These are phyloP conservation scores for Mycosphaerella sp. DNA, from an alignment of 2,329 filamentous ascomycete species.

Conservation along the genomic window DNA sequence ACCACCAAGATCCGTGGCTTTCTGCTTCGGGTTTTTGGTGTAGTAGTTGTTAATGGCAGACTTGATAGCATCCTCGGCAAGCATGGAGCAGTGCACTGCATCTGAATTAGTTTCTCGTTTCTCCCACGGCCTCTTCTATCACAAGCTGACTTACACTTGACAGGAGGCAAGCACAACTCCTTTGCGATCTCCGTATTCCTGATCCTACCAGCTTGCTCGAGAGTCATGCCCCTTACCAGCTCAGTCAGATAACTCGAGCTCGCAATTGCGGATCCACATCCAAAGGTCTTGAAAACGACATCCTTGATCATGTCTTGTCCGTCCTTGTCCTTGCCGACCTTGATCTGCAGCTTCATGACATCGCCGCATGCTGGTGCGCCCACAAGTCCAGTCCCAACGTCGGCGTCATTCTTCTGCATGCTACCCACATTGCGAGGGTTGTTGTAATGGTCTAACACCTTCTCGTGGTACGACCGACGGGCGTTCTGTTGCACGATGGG, in stretches of 20 bases:
- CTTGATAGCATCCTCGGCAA: constrained; percentile 89
- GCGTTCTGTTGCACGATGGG: constrained; percentile 36
- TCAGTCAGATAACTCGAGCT: constrained; percentile 92
- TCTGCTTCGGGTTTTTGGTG: constrained; percentile 76
- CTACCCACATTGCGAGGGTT: constrained; percentile 72
- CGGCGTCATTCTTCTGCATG: constrained; percentile 69
- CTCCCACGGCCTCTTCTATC: neutral
- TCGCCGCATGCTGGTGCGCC: constrained; percentile 86
- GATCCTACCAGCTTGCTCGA: constrained; percentile 88
- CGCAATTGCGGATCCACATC: constrained; percentile 90
- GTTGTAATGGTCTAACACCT: constrained; percentile 76
- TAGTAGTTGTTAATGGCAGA: constrained; percentile 87
- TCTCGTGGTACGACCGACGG: constrained; percentile 57
- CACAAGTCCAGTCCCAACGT: constrained; percentile 88
- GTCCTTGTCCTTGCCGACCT: constrained; percentile 80
- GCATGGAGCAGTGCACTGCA: constrained; percentile 85
- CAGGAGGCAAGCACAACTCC: constrained; percentile 82
- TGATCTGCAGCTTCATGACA: constrained; percentile 91
- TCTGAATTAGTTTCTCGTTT: neutral
- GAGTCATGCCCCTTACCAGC: constrained; percentile 88
- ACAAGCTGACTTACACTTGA: constrained; percentile 63
- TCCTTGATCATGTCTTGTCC: constrained; percentile 85
- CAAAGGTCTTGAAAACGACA: constrained; percentile 98
- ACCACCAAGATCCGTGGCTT: constrained; percentile 68
- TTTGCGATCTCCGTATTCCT: constrained; percentile 98